Percentiles rank a stretch among this genome's conserved stretches.
Evolutionary conservation across 2,329 filamentous ascomycete genomes (phyloP).

Genomic region (Diaporthe longicolla): DNA sequence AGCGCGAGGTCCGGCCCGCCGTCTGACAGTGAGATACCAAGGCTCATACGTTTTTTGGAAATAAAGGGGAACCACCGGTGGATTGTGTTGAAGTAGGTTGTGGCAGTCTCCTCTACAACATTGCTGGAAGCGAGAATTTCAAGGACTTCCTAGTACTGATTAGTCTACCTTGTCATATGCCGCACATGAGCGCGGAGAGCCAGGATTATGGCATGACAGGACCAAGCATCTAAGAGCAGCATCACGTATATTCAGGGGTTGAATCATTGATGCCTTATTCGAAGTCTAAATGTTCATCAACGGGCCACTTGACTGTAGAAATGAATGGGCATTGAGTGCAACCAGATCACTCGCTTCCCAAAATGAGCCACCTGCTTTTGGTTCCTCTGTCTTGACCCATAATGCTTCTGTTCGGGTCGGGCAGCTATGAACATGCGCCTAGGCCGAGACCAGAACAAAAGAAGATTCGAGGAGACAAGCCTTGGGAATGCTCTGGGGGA

Average conservation of each 20-base stretch:
- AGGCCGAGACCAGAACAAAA: not conserved
- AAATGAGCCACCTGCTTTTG: not conserved
- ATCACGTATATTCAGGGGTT: not conserved
- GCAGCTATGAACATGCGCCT: not conserved
- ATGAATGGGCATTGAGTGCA: not conserved
- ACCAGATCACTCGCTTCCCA: not conserved
- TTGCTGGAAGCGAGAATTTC: conserved; percentile 55
- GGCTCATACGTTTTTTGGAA: conserved; percentile 60
- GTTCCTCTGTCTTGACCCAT: not conserved
- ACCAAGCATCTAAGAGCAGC: not conserved
- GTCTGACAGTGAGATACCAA: conserved; percentile 58
- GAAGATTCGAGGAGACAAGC: not conserved
- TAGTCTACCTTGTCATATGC: not conserved
- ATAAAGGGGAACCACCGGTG: conserved; percentile 65
- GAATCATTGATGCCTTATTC: not conserved
- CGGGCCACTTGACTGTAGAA: not conserved
- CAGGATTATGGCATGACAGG: not conserved
- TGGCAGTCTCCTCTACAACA: conserved; percentile 55
- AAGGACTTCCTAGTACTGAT: conserved; percentile 53
- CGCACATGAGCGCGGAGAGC: not conserved
- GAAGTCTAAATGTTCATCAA: not conserved
- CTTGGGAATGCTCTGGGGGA: too few relatives aligned
- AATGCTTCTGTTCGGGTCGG: not conserved
- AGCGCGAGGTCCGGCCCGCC: conserved; percentile 61
- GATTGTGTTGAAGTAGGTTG: conserved; percentile 59